Conservation (phyloP, 163 green algal genomes). For the Volvox carteri region DNA sequence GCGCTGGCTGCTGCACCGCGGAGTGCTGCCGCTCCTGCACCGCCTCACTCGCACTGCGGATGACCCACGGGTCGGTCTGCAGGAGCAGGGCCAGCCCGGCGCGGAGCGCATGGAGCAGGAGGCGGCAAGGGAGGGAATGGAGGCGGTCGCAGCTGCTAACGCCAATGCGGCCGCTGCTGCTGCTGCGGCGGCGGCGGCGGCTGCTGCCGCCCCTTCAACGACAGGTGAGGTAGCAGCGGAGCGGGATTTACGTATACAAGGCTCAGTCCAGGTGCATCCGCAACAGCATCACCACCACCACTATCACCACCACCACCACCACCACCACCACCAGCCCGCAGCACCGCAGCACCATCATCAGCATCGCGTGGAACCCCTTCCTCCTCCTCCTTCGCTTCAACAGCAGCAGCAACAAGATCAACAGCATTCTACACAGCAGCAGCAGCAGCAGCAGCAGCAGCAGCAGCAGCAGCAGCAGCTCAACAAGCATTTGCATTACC, state of each 20-base stretch:
- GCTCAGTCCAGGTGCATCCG: no score
- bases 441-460: not conserved
- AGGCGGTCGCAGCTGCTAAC: slow-evolving; percentile 23
- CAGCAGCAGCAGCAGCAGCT: not conserved
- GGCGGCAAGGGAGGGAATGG: not conserved
- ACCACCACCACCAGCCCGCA: not conserved
- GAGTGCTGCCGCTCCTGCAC: slow-evolving; percentile 78
- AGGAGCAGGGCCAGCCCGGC: slow-evolving; percentile 47
- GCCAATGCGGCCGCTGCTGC: not conserved
- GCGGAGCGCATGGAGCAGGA: not conserved
- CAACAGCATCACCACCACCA: no score
- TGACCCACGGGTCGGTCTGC: slow-evolving; percentile 33
- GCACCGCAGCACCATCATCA: no score
- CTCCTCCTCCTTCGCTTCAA: no score
- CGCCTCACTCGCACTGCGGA: slow-evolving; percentile 63
- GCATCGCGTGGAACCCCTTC: no score
- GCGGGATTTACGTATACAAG: no score
- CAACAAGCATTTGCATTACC: not conserved
- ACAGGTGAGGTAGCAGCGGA: no score
- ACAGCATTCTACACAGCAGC: not conserved
- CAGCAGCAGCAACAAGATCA: not conserved
- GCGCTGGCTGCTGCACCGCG: slow-evolving; percentile 74
- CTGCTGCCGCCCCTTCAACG: no score
- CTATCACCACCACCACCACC: not conserved
- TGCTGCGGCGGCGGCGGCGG: not conserved